Evolutionary conservation across 2,329 filamentous ascomycete genomes (phyloP).

Genomic region (Aureobasidium vineae): DNA sequence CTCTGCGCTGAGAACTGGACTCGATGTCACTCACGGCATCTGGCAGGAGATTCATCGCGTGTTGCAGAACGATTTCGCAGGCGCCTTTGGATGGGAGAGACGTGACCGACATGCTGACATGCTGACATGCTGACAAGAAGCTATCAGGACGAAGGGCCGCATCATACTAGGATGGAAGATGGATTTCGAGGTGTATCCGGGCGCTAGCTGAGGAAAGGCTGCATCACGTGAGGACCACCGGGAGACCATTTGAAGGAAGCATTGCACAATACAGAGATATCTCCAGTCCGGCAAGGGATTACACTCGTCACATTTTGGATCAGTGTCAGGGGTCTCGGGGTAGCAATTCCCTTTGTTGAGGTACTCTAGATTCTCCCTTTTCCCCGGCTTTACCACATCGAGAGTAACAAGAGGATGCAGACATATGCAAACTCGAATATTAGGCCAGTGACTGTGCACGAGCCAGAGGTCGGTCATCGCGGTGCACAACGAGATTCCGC

Average conservation of each 20-base stretch:
- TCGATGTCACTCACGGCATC: background rate
- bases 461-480: background rate
- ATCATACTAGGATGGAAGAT: background rate
- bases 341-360: background rate
- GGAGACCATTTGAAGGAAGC: background rate
- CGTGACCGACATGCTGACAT: too few species aligned
- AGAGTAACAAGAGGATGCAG: background rate
- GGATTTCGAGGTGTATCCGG: background rate
- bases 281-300: background rate
- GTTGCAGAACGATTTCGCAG: background rate
- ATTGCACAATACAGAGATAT: background rate
- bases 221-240: background rate
- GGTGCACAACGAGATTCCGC: background rate
- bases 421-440: background rate
- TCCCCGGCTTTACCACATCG: background rate
- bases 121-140: background rate
- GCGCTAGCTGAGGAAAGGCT: background rate
- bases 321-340: background rate
- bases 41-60: background rate
- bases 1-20: background rate
- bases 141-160: background rate
- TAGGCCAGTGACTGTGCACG: background rate
- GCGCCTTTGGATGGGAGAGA: background rate
- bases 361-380: background rate
- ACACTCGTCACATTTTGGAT: background rate